These are phyloP conservation scores for Suaeda aralocaspica DNA, from an alignment of 148 eudicot genomes.

Conservation along the genomic window DNA sequence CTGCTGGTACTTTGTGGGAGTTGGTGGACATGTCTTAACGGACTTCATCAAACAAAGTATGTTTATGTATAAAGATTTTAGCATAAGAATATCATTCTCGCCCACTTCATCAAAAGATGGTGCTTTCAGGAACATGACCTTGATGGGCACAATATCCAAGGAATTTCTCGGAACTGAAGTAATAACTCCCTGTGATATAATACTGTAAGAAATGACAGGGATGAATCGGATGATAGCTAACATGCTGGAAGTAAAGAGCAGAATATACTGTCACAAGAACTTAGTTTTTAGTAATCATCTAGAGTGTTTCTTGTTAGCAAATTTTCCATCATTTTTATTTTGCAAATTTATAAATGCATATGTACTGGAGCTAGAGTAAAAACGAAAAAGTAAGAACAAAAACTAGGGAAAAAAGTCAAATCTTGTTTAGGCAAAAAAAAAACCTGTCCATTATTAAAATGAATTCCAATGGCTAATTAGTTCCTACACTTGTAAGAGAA, in stretches of 20 bases:
- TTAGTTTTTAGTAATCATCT: no score
- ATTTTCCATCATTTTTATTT: not conserved
- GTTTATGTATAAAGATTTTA: constrained; percentile 53
- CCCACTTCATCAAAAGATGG: constrained; percentile 31
- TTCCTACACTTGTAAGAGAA: not conserved
- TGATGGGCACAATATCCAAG: constrained; percentile 57
- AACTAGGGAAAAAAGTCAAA: not conserved
- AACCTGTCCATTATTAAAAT: not conserved
- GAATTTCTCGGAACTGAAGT: constrained; percentile 54
- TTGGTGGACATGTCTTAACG: constrained; percentile 38
- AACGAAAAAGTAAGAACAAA: not conserved
- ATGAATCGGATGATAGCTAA: constrained; percentile 8
- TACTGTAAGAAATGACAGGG: not conserved
- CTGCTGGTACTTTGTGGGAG: constrained; percentile 57
- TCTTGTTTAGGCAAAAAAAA: not conserved
- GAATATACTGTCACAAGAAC: not conserved
- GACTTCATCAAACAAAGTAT: constrained; percentile 38
- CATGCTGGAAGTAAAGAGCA: not conserved
- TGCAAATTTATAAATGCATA: not conserved
- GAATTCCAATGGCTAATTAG: not conserved
- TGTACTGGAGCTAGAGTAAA: not conserved
- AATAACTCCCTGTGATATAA: constrained; percentile 57
- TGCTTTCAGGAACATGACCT: constrained; percentile 37
- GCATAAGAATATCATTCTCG: constrained; percentile 33
- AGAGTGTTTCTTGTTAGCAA: not conserved